Evolutionary conservation across 805 yeast species (phyloP).

Genomic region (Schwanniomyces vanrijiae): DNA sequence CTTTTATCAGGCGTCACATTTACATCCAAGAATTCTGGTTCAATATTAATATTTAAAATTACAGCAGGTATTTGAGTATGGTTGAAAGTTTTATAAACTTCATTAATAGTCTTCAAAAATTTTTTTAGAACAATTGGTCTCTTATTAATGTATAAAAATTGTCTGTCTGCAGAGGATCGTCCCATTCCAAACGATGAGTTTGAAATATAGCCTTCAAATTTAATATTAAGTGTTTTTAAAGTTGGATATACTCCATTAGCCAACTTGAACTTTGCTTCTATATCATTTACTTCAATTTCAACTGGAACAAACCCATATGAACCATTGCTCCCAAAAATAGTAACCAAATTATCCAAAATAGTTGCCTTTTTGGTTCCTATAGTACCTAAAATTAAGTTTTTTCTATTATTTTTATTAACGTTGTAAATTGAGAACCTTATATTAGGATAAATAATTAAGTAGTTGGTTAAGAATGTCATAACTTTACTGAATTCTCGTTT

Average conservation of each 20-base stretch:
- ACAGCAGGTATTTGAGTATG: conserved; percentile 72
- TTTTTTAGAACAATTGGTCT: conserved; percentile 68
- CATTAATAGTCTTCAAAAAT: conserved; percentile 63
- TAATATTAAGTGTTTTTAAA: conserved; percentile 21
- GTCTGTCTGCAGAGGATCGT: conserved; percentile 71
- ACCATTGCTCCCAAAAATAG: conserved; percentile 70
- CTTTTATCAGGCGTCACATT: conserved; percentile 93
- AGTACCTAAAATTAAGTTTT: conserved; percentile 56
- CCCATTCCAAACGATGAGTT: conserved; percentile 73
- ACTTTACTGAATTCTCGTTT: conserved; percentile 74
- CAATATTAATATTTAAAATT: conserved; percentile 57
- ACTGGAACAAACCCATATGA: conserved; percentile 57
- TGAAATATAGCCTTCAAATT: conserved; percentile 65
- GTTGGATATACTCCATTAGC: conserved; percentile 7
- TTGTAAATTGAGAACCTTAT: conserved; percentile 65
- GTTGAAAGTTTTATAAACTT: conserved; percentile 70
- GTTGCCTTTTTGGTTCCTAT: conserved; percentile 48
- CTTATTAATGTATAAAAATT: conserved; percentile 67
- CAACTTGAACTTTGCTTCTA: conserved; percentile 18
- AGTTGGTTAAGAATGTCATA: conserved; percentile 61
- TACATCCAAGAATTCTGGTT: conserved; percentile 62
- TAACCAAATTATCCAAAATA: conserved; percentile 53
- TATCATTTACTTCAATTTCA: conserved; percentile 36
- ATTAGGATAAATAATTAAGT: conserved; percentile 58
- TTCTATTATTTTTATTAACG: conserved; percentile 38